These are phyloP conservation scores for Phoma sp. DNA, from an alignment of 2,329 filamentous ascomycete species.

Conservation along the genomic window DNA sequence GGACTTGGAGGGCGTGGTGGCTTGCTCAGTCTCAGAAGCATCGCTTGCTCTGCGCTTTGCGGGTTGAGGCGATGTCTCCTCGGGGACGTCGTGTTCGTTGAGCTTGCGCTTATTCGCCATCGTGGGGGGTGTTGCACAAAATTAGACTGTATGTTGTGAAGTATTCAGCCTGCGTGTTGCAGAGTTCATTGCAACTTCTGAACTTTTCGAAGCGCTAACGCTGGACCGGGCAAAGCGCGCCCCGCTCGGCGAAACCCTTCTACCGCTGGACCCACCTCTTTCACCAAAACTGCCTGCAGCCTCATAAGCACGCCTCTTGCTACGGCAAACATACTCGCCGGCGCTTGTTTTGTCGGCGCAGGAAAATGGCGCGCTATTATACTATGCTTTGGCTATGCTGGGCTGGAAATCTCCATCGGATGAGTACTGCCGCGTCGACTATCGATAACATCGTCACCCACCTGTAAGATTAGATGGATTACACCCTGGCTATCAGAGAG, in stretches of 20 bases:
- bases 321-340: too few relatives aligned
- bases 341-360: too few relatives aligned
- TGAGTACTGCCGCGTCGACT: too few relatives aligned
- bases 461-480: too few relatives aligned
- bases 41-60: slow-evolving; percentile 29
- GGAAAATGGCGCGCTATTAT: too few relatives aligned
- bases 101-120: slow-evolving; percentile 54
- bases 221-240: slow-evolving; percentile 5
- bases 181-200: slow-evolving; percentile 18
- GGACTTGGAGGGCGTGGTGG: slow-evolving; percentile 21
- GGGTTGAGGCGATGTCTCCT: slow-evolving; percentile 33
- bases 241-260: slow-evolving; percentile 21
- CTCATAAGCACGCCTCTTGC: not conserved
- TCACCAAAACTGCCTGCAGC: not conserved
- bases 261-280: not conserved
- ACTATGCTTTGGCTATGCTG: too few relatives aligned
- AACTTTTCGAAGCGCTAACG: slow-evolving; percentile 32
- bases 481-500: too few relatives aligned
- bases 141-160: slow-evolving; percentile 5
- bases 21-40: slow-evolving; percentile 28
- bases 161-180: slow-evolving; percentile 10
- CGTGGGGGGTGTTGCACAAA: not conserved
- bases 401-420: too few relatives aligned
- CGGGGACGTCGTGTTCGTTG: slow-evolving; percentile 55
- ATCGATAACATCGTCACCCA: too few relatives aligned